Evolutionary conservation across 1,284 basidiomycete genomes (phyloP), one percentile per base, ranked within the genome.

Genomic region (Coniferiporia sulphurascens): DNA sequence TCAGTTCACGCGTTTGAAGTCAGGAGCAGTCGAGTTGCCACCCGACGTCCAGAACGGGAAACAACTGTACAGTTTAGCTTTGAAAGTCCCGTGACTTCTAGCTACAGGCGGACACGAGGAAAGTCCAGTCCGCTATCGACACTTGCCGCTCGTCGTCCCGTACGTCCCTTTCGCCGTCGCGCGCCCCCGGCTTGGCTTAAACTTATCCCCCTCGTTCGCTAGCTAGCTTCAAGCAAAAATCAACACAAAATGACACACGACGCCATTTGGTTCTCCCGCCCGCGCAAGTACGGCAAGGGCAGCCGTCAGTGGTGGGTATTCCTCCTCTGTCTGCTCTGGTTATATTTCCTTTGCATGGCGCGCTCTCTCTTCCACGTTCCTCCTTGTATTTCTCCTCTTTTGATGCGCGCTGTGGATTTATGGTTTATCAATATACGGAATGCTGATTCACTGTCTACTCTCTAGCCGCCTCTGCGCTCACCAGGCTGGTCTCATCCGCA

Each of bases 401-500:
- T 27, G 27, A 27, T 27, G 27, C 27, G 27, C 27, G 5, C 27
- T 27, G 5, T 5, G 5, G 5, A 27, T 27, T 3, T 27, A 27
- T 27, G 27, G 27, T 27, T 27, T 27, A 27, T 27, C 27, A 27
- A 5, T 27, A 5, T 27, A 27, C 27, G 27, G 27, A 27, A 27
- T 27, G 3, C 15, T 46, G 44, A 34, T 13, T 32, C 49, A 51
- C 19, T 51, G 41, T 17, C 41, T 34, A 54, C 58, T 48, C 41
- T 64, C 58, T 65, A 94, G 92, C 85, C 93, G 95, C 73, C 91
- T 94, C 73, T 98, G 94, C 73, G 89, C 91, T 52, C 94, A 98
- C 79, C 91, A 92, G 76, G 94, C 93, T 70, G 94, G 94, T 89
- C 86, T 97, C 74, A 93, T 98, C 78, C 91, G 89, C 74, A 92